phyloP scores from a whole-genome alignment of 139 green algal species.

The Asterochloris erici region DNA sequence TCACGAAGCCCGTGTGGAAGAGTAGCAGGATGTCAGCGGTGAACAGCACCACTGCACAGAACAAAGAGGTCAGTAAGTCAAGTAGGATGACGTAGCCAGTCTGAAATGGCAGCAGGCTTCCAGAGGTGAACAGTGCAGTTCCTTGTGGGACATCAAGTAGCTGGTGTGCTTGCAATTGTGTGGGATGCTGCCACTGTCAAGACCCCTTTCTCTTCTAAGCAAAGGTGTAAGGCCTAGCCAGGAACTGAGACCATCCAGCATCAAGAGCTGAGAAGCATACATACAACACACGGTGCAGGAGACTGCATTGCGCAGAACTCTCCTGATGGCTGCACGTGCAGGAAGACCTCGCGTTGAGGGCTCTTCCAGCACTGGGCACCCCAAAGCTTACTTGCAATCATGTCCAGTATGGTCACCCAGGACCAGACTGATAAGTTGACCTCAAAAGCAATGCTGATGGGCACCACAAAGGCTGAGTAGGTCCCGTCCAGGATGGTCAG shows the following conservation, averaged over 20 bases:
- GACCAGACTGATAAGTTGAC: background rate
- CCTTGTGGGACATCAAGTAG: background rate
- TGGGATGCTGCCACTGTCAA: background rate
- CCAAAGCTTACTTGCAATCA: background rate
- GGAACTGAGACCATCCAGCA: background rate
- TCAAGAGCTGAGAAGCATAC: background rate
- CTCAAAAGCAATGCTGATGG: slow-evolving; percentile 22
- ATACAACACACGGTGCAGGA: background rate
- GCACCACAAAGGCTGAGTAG: slow-evolving; percentile 23
- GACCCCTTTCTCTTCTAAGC: background rate
- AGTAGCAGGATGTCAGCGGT: slow-evolving; percentile 29
- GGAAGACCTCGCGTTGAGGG: background rate
- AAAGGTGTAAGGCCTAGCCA: background rate
- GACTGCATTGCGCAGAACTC: background rate
- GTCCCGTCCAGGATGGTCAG: slow-evolving; percentile 14
- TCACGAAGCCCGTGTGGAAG: slow-evolving; percentile 46
- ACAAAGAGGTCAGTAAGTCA: background rate
- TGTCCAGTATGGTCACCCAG: slow-evolving; percentile 6
- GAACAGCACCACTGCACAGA: slow-evolving; percentile 26
- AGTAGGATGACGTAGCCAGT: background rate
- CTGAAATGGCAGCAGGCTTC: background rate
- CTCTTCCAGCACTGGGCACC: background rate
- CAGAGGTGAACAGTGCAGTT: background rate
- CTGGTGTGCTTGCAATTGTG: background rate
- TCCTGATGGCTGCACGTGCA: no score